Evolutionary conservation across 768 basidiomycete species (phyloP).

Genomic region (Asterophora parasitica): DNA sequence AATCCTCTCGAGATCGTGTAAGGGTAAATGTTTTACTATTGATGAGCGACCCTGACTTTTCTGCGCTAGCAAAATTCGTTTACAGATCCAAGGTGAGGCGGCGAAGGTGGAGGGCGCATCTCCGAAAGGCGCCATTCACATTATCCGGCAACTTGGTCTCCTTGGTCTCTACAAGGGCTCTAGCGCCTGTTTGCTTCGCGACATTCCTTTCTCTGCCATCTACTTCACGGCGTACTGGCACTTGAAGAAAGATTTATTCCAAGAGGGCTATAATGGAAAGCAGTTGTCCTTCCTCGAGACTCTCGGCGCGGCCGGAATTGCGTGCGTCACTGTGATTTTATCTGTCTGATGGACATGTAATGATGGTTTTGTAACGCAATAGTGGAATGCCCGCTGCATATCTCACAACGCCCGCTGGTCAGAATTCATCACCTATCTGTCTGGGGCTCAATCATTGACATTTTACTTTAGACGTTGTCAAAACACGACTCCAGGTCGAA

Average conservation of each 20-base stretch:
- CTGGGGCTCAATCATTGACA: constrained; percentile 8
- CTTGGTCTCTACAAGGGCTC: constrained; percentile 92
- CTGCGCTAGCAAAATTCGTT: constrained; percentile 73
- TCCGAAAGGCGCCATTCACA: constrained; percentile 86
- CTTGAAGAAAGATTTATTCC: constrained; percentile 89
- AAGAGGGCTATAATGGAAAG: constrained; percentile 95
- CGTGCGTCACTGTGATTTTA: constrained; percentile 43
- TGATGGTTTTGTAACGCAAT: constrained; percentile 27
- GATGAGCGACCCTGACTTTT: constrained; percentile 8
- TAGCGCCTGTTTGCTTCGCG: constrained; percentile 87
- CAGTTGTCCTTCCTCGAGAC: constrained; percentile 89
- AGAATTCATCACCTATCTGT: constrained; percentile 19
- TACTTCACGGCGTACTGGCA: constrained; percentile 89
- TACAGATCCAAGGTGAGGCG: constrained; percentile 94
- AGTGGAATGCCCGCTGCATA: constrained; percentile 99
- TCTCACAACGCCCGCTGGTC: constrained; percentile 86
- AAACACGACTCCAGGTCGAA: constrained; percentile 94
- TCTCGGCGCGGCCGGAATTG: constrained; percentile 73
- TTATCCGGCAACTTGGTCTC: constrained; percentile 88
- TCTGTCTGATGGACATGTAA: constrained; percentile 14
- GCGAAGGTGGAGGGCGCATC: constrained; percentile 79
- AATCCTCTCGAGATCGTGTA: constrained; percentile 97
- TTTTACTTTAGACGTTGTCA: constrained; percentile 75
- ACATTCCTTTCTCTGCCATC: constrained; percentile 96
- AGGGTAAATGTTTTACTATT: constrained; percentile 19